Evolutionary conservation across 768 basidiomycete genomes (phyloP).

Genomic region (Tricholoma sp.): DNA sequence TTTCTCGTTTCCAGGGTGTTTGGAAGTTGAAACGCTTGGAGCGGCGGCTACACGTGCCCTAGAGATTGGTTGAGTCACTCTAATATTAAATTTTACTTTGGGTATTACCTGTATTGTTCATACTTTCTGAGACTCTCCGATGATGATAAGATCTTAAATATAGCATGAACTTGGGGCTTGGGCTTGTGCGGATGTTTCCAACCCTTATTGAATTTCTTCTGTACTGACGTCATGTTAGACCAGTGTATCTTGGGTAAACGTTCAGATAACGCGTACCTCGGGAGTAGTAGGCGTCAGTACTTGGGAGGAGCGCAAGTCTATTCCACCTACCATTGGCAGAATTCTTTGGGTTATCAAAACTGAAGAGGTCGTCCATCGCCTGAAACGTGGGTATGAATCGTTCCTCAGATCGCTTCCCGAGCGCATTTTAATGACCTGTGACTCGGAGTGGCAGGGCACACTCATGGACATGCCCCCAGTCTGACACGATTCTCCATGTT

Average conservation of each 20-base stretch:
- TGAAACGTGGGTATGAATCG: constrained; percentile 1
- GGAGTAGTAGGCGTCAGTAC: constrained; percentile 28
- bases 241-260: not conserved
- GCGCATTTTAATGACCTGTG: not conserved
- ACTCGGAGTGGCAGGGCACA: not conserved
- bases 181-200: constrained; percentile 19
- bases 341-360: constrained; percentile 38
- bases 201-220: constrained; percentile 14
- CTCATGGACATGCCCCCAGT: not conserved
- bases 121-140: constrained; percentile 12
- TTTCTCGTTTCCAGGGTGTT: constrained; percentile 43
- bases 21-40: constrained; percentile 16
- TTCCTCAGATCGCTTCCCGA: not conserved
- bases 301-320: constrained; percentile 37
- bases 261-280: constrained; percentile 31
- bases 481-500: not conserved
- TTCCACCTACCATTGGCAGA: constrained; percentile 34
- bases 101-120: constrained; percentile 11
- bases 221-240: constrained; percentile 9
- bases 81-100: not conserved
- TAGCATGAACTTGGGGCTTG: constrained; percentile 12
- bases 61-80: constrained; percentile 1
- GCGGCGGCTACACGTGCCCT: constrained; percentile 29
- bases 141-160: constrained; percentile 14
- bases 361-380: constrained; percentile 30